Base-by-base conservation (phyloP, 192 early-diverging fungal species). In the Backusella macrospora region DNA sequence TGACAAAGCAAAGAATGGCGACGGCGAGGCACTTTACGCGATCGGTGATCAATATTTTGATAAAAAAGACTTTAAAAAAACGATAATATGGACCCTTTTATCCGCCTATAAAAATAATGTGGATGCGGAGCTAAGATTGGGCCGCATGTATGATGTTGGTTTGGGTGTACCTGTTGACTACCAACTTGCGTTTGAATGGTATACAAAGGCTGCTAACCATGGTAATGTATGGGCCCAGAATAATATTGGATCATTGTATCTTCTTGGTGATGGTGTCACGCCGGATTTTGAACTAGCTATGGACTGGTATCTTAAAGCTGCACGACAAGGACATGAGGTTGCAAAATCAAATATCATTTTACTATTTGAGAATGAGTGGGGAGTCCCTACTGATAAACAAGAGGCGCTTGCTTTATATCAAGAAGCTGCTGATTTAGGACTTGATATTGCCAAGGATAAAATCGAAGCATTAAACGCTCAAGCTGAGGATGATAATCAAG, bases 191-290 rank as follows among this genome's bases (percentile, higher is more conserved):
- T 59, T 59, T 59, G 52, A 59, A 12, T 59, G 52, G 52, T 59
- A 59, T 59, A 4, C 18, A 18, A 59, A 59, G 3, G 52, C 52
- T 12, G 52, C 52, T 21, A 59, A 59, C 12, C 52, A 59, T 5
- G 52, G 21, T 12, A 59, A 59, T 9, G 9, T 23, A 0, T 59
- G 52, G 52, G 52, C 52, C 4, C 52, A 59, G 52, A 59, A 59
- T 26, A 59, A 59, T 10, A 59, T 59, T 23, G 52, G 52, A 12
- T 59, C 52, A 5, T 1, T 59, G 9, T 59, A 13, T 13, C 10
- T 59, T 16, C 52, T 59, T 59, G 52, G 52, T 5, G 52, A 59
- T 26, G 52, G 52, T 59, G 52, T 59, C 10, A 59, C 52, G 26
- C 52, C 52, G 26, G 52, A 59, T 26, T 59, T 59, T 59, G 52